Conservation (phyloP, 2,329 filamentous ascomycete genomes). For the Talaromyces sp. region DNA sequence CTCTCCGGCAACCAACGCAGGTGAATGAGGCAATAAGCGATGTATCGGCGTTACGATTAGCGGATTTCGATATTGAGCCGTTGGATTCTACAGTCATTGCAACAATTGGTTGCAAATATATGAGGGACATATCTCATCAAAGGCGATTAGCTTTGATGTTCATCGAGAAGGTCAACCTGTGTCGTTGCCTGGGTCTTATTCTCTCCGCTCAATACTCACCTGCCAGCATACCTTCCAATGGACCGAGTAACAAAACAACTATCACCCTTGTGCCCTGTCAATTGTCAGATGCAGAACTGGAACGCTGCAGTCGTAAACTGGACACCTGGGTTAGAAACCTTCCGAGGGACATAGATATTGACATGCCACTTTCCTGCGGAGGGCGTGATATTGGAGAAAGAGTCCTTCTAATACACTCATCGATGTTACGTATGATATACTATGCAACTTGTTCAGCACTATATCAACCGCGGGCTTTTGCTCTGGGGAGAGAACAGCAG, state of each 20-base stretch:
- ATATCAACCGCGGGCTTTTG: conserved; percentile 79
- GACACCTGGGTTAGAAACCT: conserved; percentile 70
- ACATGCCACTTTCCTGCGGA: conserved; percentile 59
- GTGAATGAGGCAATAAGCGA: conserved; percentile 90
- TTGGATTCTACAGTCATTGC: conserved; percentile 64
- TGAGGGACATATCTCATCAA: conserved; percentile 70
- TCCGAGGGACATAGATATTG: conserved; percentile 68
- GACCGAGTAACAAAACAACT: conserved; percentile 63
- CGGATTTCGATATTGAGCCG: conserved; percentile 73
- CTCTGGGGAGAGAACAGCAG: conserved; percentile 29
- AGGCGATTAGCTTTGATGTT: conserved; percentile 77
- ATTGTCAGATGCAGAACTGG: conserved; percentile 71
- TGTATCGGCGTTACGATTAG: conserved; percentile 75
- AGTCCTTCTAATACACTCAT: conserved; percentile 64
- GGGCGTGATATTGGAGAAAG: conserved; percentile 52
- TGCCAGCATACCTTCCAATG: conserved; percentile 67
- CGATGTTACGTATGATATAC: conserved; percentile 84
- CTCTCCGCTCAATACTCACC: conserved; percentile 85
- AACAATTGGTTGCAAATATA: conserved; percentile 64
- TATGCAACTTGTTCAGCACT: conserved; percentile 86
- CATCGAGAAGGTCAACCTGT: conserved; percentile 82
- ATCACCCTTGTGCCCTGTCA: conserved; percentile 87
- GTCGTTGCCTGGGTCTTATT: conserved; percentile 80
- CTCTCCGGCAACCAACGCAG: conserved; percentile 80
- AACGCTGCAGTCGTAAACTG: conserved; percentile 71